phyloP scores from a whole-genome alignment of 768 basidiomycete genomes.

The Galerina marginata region DNA sequence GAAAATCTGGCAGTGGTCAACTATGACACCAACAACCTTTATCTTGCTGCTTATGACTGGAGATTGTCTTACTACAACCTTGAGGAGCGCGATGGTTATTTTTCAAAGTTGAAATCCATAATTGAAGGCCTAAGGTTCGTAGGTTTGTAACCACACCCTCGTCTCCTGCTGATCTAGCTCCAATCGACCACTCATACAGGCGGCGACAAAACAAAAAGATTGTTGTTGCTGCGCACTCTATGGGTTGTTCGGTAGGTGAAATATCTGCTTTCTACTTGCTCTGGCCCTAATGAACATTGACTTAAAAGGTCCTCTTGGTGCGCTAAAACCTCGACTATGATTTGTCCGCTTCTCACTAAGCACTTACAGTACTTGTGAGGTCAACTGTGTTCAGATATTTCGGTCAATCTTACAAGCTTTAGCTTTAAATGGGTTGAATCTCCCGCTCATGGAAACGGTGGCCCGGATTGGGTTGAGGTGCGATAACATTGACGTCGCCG shows the following conservation, averaged over 20 bases:
- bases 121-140: constrained; percentile 82
- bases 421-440: constrained; percentile 99
- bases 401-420: constrained; percentile 6
- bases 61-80: constrained; percentile 87
- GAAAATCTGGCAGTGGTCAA: constrained; percentile 93
- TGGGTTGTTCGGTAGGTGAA: constrained; percentile 76
- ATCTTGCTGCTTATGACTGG: constrained; percentile 92
- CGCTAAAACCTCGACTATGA: constrained; percentile 23
- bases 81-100: constrained; percentile 90
- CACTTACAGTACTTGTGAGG: constrained; percentile 82
- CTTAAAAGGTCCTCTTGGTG: constrained; percentile 54
- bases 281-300: not conserved
- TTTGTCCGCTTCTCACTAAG: not conserved
- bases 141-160: not conserved
- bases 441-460: constrained; percentile 79
- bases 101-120: constrained; percentile 77
- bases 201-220: constrained; percentile 75
- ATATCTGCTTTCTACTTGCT: not conserved
- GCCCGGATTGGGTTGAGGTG: constrained; percentile 91
- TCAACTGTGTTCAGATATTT: not conserved
- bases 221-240: constrained; percentile 85
- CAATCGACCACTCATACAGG: constrained; percentile 38
- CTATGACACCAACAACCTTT: constrained; percentile 90
- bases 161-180: not conserved
- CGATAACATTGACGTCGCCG: constrained; percentile 10